Base-by-base conservation (phyloP, 129 eudicot genomes). In the Chrysanthemum seticuspe region DNA sequence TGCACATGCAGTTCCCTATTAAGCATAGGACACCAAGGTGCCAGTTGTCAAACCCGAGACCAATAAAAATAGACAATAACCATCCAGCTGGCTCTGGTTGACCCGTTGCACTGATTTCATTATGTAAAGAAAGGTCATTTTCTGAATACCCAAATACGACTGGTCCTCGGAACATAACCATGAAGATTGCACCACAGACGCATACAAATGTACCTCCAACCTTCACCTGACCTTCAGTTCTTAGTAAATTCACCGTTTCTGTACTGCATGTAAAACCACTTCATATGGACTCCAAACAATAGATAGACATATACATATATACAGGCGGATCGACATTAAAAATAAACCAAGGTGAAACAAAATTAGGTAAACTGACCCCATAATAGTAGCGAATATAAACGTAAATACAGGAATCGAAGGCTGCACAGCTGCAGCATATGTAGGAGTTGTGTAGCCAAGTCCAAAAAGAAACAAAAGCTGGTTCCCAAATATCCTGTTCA, bases 401-500 rank as follows among this genome's bases (percentile, higher is more conserved):
- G 98, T 93, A 40, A 93, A 93, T 13, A 89, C 98, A 64, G 98
- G 98, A 74, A 93, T 87, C 4, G 98, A 79, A 84, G 98, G 95
- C 55, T 93, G 98, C 65, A 93, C 80, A 69, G 97, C 98, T 25
- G 98, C 92, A 60, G 97, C 98, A 71, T 93, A 93, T 50, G 92
- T 85, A 76, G 98, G 98, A 86, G 82, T 89, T 21, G 98, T 94
- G 87, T 90, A 94, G 79, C 97, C 90, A 65, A 94, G 96, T 60
- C 97, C 98, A 74, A 85, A 47, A 55, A 94, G 96, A 84, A 94
- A 94, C 89, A 94, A 83, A 74, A 94, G 97, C 75, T 90, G 96
- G 80, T 90, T 90, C 56, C 95, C 91, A 54, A 94, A 94, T 56
- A 94, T 86, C 88, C 98, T 94, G 74, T 45, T 77, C 5, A 74